These are phyloP conservation scores for Penicillium psychrofluorescens DNA, from an alignment of 495 filamentous ascomycete species.

Conservation along the genomic window DNA sequence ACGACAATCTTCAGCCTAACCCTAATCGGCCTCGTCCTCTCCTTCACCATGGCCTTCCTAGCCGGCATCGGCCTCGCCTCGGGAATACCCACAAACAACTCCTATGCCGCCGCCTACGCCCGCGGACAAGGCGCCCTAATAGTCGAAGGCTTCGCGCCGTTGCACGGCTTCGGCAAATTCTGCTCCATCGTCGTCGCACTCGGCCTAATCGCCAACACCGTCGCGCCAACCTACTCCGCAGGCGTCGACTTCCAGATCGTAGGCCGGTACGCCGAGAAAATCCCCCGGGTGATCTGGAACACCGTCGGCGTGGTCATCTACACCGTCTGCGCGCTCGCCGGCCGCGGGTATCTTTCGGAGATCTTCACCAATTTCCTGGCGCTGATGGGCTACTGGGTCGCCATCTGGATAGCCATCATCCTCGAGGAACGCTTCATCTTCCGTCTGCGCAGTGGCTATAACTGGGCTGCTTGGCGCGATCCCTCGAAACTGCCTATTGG, in stretches of 20 bases:
- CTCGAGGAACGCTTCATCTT: conserved; percentile 61
- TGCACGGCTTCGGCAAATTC: conserved; percentile 65
- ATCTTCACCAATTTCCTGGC: conserved; percentile 69
- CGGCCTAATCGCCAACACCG: conserved; percentile 63
- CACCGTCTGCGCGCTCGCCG: conserved; percentile 57
- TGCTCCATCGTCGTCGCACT: conserved; percentile 64
- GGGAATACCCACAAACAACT: conserved; percentile 44
- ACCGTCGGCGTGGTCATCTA: conserved; percentile 52
- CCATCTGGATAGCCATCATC: conserved; percentile 56
- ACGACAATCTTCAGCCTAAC: conserved; percentile 28
- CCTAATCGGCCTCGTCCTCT: conserved; percentile 40
- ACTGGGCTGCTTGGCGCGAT: conserved; percentile 58
- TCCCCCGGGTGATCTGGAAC: conserved; percentile 60
- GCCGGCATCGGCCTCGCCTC: conserved; percentile 64
- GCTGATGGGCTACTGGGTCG: conserved; percentile 69
- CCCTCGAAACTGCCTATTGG: conserved; percentile 53
- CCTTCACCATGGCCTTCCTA: conserved; percentile 56
- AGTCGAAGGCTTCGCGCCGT: conserved; percentile 53
- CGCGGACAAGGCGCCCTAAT: conserved; percentile 48
- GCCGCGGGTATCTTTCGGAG: conserved; percentile 50
- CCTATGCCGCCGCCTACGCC: conserved; percentile 50
- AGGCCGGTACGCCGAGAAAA: conserved; percentile 44
- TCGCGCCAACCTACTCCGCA: conserved; percentile 61
- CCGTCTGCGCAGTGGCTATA: conserved; percentile 41
- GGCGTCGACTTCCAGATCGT: conserved; percentile 65